Conservation (phyloP, 768 basidiomycete genomes). For the Mycena albidolilacea region DNA sequence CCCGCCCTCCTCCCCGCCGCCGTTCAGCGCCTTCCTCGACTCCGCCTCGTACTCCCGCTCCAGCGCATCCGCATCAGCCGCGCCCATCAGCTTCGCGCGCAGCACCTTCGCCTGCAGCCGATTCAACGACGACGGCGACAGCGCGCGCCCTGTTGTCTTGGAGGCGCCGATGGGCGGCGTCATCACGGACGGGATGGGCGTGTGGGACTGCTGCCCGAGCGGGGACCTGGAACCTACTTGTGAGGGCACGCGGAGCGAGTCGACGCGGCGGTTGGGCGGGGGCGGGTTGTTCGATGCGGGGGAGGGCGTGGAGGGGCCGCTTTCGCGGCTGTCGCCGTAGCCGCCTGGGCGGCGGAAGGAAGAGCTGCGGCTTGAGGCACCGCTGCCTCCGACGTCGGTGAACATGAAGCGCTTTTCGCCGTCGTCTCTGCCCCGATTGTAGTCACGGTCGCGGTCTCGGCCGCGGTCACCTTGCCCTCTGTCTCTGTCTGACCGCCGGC, state of each 20-base stretch:
- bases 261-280: conserved; percentile 66
- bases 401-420: conserved; percentile 77
- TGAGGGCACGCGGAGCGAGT: conserved; percentile 74
- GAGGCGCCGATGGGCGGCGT: conserved; percentile 70
- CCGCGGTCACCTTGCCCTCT: conserved; percentile 47
- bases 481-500: conserved; percentile 53
- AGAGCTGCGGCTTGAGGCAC: conserved; percentile 82
- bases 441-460: conserved; percentile 48
- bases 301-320: conserved; percentile 72
- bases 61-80: conserved; percentile 81
- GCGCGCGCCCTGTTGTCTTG: conserved; percentile 53
- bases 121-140: conserved; percentile 89
- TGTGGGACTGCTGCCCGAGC: conserved; percentile 69
- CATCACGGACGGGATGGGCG: conserved; percentile 93
- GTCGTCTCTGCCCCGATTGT: conserved; percentile 51
- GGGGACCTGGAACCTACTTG: conserved; percentile 66
- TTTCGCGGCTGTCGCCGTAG: conserved; percentile 54
- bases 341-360: conserved; percentile 91
- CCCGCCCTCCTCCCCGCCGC: conserved; percentile 56
- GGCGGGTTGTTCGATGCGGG: conserved; percentile 41
- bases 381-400: conserved; percentile 73
- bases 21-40: conserved; percentile 60
- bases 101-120: conserved; percentile 94
- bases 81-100: conserved; percentile 89
- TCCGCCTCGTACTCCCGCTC: conserved; percentile 91